Evolutionary conservation across 345 rosid species (phyloP).

Genomic region (Cochlearia excelsa): DNA sequence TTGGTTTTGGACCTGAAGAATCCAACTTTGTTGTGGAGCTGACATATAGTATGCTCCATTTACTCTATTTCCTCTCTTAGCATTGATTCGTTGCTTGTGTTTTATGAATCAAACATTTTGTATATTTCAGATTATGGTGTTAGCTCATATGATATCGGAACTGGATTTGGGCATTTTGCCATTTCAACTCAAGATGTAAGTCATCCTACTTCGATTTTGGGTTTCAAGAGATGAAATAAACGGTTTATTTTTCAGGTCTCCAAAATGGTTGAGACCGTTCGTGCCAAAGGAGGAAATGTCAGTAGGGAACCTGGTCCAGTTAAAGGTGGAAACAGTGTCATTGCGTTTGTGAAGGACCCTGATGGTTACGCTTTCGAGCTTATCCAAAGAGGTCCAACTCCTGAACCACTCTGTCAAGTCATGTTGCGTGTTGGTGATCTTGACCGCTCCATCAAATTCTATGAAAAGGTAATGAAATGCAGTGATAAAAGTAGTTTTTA

Average conservation of each 20-base stretch:
- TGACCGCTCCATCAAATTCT: slow-evolving; percentile 75
- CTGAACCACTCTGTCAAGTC: slow-evolving; percentile 92
- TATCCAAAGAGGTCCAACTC: slow-evolving; percentile 82
- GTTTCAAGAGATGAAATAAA: slow-evolving; percentile 1
- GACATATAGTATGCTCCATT: slow-evolving; percentile 63
- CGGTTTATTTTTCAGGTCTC: slow-evolving; percentile 45
- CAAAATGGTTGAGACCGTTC: slow-evolving; percentile 69
- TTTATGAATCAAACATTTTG: slow-evolving; percentile 11
- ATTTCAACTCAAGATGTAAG: slow-evolving; percentile 85
- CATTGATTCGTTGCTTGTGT: background rate
- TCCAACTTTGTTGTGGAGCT: slow-evolving; percentile 78
- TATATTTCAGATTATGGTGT: slow-evolving; percentile 69
- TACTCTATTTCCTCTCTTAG: slow-evolving; percentile 7
- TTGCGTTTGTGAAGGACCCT: slow-evolving; percentile 97
- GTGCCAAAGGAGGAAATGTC: slow-evolving; percentile 73
- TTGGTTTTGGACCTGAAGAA: slow-evolving; percentile 86
- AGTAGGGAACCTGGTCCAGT: slow-evolving; percentile 94
- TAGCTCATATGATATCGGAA: slow-evolving; percentile 85
- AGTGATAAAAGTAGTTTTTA: background rate
- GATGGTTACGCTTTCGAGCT: slow-evolving; percentile 87
- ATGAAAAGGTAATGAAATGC: slow-evolving; percentile 67
- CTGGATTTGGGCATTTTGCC: slow-evolving; percentile 93
- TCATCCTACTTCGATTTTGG: background rate
- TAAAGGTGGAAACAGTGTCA: slow-evolving; percentile 67
- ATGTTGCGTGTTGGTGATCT: slow-evolving; percentile 95